Conservation (phyloP, 2,329 filamentous ascomycete species). For the Thermochaetoides dissita region DNA sequence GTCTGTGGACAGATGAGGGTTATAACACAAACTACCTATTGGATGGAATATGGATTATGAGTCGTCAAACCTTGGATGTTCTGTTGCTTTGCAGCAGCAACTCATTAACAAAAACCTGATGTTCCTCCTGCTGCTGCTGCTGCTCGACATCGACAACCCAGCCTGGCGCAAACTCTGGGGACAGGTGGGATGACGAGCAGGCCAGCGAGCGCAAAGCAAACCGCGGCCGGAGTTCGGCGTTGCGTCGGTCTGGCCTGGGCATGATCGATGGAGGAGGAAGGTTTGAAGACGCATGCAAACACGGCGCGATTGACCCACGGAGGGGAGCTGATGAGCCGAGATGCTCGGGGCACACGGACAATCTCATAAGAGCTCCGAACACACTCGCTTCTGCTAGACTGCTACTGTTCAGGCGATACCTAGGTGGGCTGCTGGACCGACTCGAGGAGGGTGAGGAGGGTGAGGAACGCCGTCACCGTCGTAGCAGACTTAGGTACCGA, state of each 20-base stretch:
- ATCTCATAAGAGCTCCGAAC: no score
- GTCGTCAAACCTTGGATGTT: slow-evolving; percentile 13
- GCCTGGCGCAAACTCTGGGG: slow-evolving; percentile 7
- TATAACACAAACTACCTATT: slow-evolving; percentile 12
- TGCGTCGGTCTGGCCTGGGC: slow-evolving; percentile 6
- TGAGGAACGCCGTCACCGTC: no score
- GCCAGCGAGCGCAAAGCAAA: neutral
- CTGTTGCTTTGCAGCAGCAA: slow-evolving; percentile 9
- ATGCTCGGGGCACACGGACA: slow-evolving; percentile 2
- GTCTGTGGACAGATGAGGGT: slow-evolving; percentile 9
- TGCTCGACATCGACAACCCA: slow-evolving; percentile 8
- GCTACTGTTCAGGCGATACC: no score
- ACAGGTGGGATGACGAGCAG: slow-evolving; percentile 7
- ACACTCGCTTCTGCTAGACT: no score
- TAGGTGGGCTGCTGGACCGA: no score
- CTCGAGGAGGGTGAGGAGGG: no score
- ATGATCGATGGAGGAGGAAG: slow-evolving; percentile 4
- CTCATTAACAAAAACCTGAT: slow-evolving; percentile 8
- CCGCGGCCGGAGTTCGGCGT: slow-evolving; percentile 9
- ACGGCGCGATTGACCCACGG: slow-evolving; percentile 8
- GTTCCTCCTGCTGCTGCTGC: no score
- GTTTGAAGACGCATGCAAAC: slow-evolving; percentile 6
- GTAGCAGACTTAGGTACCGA: no score
- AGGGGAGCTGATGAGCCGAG: slow-evolving; percentile 4
- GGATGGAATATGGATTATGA: slow-evolving; percentile 6